These are phyloP conservation scores for Morella rubra DNA, from an alignment of 306 rosid genomes.

Conservation along the genomic window DNA sequence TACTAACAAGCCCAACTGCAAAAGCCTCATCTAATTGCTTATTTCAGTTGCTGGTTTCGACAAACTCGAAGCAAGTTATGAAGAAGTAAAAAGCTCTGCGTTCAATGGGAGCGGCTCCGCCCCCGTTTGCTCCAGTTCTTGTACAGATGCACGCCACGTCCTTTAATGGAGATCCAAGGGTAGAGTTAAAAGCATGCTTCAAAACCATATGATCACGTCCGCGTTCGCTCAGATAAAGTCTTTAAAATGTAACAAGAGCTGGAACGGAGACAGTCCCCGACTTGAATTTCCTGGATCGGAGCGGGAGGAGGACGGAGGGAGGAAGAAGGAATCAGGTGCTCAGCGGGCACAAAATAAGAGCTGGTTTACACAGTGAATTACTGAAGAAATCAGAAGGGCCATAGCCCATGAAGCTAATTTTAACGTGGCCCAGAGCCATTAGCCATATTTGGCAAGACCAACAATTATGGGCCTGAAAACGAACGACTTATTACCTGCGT, in stretches of 20 bases:
- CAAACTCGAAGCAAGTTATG: too few relatives aligned
- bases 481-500: too few relatives aligned
- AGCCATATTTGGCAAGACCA: neutral
- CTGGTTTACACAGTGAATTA: neutral
- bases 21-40: slow-evolving; percentile 40
- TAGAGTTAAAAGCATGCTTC: too few relatives aligned
- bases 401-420: neutral
- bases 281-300: neutral
- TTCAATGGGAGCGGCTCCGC: too few relatives aligned
- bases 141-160: too few relatives aligned
- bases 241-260: too few relatives aligned
- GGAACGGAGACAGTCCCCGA: neutral
- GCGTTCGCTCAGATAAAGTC: too few relatives aligned
- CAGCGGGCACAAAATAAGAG: neutral
- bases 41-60: neutral
- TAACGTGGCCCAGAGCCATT: too few relatives aligned
- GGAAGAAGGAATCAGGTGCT: neutral
- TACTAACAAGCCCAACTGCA: slow-evolving; percentile 39
- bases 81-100: too few relatives aligned
- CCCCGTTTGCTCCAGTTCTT: too few relatives aligned
- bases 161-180: too few relatives aligned
- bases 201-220: too few relatives aligned
- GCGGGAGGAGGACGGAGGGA: neutral
- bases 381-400: neutral
- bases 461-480: neutral